phyloP scores from a whole-genome alignment of 73 alveolate genomes.

The Tetrahymena elliotti region DNA sequence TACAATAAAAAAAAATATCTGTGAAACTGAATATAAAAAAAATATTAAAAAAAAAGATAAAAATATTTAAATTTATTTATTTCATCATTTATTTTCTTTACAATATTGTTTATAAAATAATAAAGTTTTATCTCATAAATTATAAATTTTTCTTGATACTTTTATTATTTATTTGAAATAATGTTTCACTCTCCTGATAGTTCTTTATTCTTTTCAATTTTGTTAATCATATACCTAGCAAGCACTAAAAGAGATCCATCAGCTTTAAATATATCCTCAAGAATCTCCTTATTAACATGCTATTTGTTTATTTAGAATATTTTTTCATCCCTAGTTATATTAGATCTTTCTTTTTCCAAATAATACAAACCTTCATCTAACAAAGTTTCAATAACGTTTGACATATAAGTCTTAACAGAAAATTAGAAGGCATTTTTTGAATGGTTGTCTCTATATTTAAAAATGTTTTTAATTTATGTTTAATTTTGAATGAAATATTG shows the following conservation, averaged over 20 bases:
- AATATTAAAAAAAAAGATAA: too few species aligned
- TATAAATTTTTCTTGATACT: neutral
- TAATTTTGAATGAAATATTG: neutral
- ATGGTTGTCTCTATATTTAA: slow-evolving; percentile 19
- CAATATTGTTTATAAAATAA: too few species aligned
- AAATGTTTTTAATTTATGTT: neutral
- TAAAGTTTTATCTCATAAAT: too few species aligned
- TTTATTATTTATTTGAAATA: too few species aligned
- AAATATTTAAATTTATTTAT: too few species aligned
- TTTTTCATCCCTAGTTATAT: slow-evolving; percentile 34
- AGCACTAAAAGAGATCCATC: slow-evolving; percentile 30
- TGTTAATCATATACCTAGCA: slow-evolving; percentile 26
- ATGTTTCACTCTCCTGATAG: neutral
- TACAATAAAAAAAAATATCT: too few species aligned
- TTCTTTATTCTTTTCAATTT: slow-evolving; percentile 20
- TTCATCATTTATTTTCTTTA: too few species aligned
- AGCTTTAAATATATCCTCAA: slow-evolving; percentile 38
- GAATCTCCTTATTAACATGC: neutral
- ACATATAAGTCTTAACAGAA: slow-evolving; percentile 30
- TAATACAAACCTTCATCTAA: slow-evolving; percentile 37
- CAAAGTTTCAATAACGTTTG: slow-evolving; percentile 40
- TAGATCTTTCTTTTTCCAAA: slow-evolving; percentile 39
- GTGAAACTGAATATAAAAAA: too few species aligned
- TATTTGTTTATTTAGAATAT: slow-evolving; percentile 20
- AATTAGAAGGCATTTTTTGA: slow-evolving; percentile 30